Base-by-base conservation (phyloP, 2,329 filamentous ascomycete species). In the Exserohilum turcica region DNA sequence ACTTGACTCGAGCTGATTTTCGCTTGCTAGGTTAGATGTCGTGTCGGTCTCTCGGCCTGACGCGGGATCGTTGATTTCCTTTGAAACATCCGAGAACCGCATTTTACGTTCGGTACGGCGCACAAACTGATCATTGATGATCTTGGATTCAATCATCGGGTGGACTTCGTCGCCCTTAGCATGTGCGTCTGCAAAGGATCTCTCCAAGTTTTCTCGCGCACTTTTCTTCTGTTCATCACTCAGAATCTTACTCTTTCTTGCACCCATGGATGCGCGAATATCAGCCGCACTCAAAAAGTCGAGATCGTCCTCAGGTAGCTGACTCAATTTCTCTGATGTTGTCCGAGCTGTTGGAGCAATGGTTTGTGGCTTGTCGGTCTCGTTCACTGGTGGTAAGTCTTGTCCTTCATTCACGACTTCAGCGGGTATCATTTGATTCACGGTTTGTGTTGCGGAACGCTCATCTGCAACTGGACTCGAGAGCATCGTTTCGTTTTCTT, bases 191-290 rank as follows among this genome's bases (percentile, higher is more conserved):
- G 51, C 54, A 36, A 71, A 72, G 1, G 63, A 60, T n/a, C 61
- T 47, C 43, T 75, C 70, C 13, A 75, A 50, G 42, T 60, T 63
- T 54, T 58, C 57, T 40, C 62, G 64, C 1, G 59, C 48, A 35
- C 40, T 53, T 56, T 47, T 55, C 28, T 31, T 55, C 29, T 60
- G 61, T 18, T 64, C 60, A 27, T 47, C 46, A n/a, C 38, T 45
- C 7, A 46, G 42, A 6, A 54, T 29, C 16, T 52, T 54, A 10
- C 19, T 43, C 15, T 52, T 60, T 27, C 59, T 73, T 12, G 46
- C 47, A n/a, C 74, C 73, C 70, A 79, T 78, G 13, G 71, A 69
- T 27, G 77, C 76, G 21, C 77, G 73, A n/a, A 79, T 71, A 18
- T 75, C 68, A 10, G 67, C 69, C 4, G 77, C 74, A 42, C 70